Evolutionary conservation across 768 basidiomycete species (phyloP), one percentile per base, ranked within the genome.

Genomic region (Rhodotorula paludigena): DNA sequence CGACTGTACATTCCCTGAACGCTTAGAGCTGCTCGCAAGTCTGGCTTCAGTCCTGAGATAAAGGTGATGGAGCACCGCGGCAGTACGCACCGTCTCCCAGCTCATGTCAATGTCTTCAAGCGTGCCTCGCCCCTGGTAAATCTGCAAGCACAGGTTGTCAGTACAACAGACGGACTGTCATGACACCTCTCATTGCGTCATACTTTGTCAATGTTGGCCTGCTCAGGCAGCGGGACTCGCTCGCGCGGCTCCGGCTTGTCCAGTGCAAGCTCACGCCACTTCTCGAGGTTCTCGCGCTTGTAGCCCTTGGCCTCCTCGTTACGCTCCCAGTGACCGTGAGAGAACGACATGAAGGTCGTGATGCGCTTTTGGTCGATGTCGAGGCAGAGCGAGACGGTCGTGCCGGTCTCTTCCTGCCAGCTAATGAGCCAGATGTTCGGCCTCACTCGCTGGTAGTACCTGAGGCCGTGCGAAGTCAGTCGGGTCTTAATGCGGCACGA

Each of bases 341-440:
- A 45, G 65, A 67, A 62, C 3, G 42, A 32, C 38, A 70, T 60
- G 55, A 53, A 53, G 14, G 55, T 61, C 23, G 62, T 63, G 32
- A 71, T 44, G 38, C 61, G 53, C 57, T 60, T 66, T 39, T 66
- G 48, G 33, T 12, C 30, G 5, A 48, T 12, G 59, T 71, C 70
- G 33, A 67, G 41, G 7, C 32, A 35, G 30, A 71, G 47, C 12
- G 62, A 60, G 12, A 71, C 70, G 14, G 30, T 15, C 28, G 70
- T 63, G 41, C 54, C 65, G 7, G 70, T 71, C 54, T 71, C 70
- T 23, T 71, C 70, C 39, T 63, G 36, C 69, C 70, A 71, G 21
- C 53, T 53, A 33, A 71, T 52, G 30, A 64, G 64, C 70, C 70
- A 71, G 3, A 67, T 48, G 20, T 60, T 30, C 2, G 51, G 35